Evolutionary conservation across 2,329 filamentous ascomycete species (phyloP).

Genomic region (Cytospora piceae): DNA sequence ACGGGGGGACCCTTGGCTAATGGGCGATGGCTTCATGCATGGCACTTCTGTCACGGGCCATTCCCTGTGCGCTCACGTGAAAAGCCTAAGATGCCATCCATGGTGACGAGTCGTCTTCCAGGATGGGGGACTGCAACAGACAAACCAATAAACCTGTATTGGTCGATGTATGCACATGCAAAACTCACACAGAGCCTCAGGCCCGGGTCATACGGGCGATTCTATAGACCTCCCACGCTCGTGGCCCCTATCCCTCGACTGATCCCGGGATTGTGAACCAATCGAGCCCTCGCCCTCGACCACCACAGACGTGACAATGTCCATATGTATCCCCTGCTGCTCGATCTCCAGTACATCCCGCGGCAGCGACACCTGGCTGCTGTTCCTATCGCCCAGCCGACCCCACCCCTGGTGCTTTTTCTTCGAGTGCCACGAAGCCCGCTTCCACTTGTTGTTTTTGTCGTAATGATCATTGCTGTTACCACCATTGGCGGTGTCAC

Average conservation of each 20-base stretch:
- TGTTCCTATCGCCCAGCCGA: conserved; percentile 25
- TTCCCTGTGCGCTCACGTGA: background rate
- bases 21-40: no score
- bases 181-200: background rate
- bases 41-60: background rate
- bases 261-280: background rate
- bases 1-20: background rate
- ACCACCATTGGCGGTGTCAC: no score
- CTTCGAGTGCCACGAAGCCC: conserved; percentile 29
- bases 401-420: conserved; percentile 29
- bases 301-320: conserved; percentile 40
- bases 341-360: background rate
- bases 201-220: conserved; percentile 6
- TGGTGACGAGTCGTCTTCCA: no score
- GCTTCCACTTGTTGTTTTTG: conserved; percentile 8
- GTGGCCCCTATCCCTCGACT: conserved; percentile 6
- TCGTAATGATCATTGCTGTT: no score
- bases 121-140: no score
- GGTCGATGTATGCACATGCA: background rate
- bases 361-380: conserved; percentile 17
- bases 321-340: conserved; percentile 36
- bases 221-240: conserved; percentile 12
- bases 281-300: conserved; percentile 34
- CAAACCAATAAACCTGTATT: background rate
- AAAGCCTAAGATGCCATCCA: background rate